A percentile compares a stretch with the other conserved stretches of the same genome.
phyloP scores from a whole-genome alignment of 2,329 filamentous ascomycete genomes.

The Ambrosiella xylebori region DNA sequence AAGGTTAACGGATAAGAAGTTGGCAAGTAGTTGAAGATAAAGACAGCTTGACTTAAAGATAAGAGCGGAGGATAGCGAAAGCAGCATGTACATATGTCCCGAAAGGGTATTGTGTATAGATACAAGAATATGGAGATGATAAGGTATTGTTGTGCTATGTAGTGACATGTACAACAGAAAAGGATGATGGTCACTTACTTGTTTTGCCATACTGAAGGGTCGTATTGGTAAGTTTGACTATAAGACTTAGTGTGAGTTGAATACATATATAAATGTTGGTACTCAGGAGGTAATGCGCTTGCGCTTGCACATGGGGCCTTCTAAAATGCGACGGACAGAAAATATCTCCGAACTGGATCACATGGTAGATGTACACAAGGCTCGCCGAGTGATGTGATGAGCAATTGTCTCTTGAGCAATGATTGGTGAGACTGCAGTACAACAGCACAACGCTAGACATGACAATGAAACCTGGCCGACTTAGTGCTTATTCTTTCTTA shows the following conservation, averaged over 20 bases:
- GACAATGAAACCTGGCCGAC: not conserved
- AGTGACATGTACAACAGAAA: not conserved
- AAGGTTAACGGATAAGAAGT: not conserved
- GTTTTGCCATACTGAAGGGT: slow-evolving; percentile 13
- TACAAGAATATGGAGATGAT: not conserved
- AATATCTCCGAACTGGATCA: slow-evolving; percentile 1
- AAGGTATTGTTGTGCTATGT: too few species aligned
- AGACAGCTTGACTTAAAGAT: not conserved
- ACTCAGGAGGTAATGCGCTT: not conserved
- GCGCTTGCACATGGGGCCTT: not conserved
- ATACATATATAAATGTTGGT: not conserved
- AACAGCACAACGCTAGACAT: not conserved
- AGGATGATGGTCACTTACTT: slow-evolving; percentile 8
- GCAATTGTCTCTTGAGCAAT: not conserved
- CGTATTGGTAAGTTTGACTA: slow-evolving; percentile 4
- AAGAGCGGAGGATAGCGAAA: not conserved
- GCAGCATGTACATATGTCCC: not conserved
- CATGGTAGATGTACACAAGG: not conserved
- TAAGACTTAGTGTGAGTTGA: slow-evolving; percentile 4
- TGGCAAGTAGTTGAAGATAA: not conserved
- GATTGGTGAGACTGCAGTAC: not conserved
- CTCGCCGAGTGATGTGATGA: too few species aligned
- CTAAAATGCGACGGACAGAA: not conserved
- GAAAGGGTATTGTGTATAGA: not conserved
- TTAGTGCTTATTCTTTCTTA: slow-evolving; percentile 1